Evolutionary conservation across 129 eudicot species (phyloP), one percentile per base, ranked within the genome.

Genomic region (Artemisia argyi): DNA sequence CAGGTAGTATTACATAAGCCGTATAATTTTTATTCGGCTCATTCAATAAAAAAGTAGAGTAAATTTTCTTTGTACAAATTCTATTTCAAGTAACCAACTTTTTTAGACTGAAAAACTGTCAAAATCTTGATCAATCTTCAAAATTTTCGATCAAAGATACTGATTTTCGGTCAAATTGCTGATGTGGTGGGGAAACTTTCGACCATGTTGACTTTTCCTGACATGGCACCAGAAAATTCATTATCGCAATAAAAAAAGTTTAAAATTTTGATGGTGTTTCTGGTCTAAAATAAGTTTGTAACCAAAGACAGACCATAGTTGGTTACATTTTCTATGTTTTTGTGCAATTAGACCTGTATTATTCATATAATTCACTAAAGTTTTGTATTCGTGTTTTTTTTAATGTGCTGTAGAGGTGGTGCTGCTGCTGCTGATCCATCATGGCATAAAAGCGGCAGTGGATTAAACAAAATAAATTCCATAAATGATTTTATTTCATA

Each of bases 361-460:
- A n/a, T 19, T 11, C 4, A 66, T 75, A 16, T 8, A 32, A 32
- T 32, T 32, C 7, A 32, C 39, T 32, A 32, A 32, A 32, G 10
- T 65, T 61, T 76, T 12, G 57, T 65, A 73, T 71, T 11, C 60
- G 14, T 72, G 39, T 4, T 32, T 32, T 32, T 32, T 32, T 32
- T 32, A 3, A 32, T 3, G 85, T 55, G 58, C 85, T 4, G 39
- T 32, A 32, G 39, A 32, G 98, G 97, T 3, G 39, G 7, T 32
- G 39, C 1, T 32, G 39, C 6, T 32, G 42, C 42, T 35, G 42
- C 8, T 0, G 88, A 87, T 83, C 85, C 89, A 48, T 84, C 89
- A 17, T 94, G 98, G 97, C 98, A 90, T 83, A 77, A 74, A 60
- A 68, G 52, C 26, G 97, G 98, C 14, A 81, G 89, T 63, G 97